Conservation (phyloP, 2,329 filamentous ascomycete species). For the Talaromyces sp. region DNA sequence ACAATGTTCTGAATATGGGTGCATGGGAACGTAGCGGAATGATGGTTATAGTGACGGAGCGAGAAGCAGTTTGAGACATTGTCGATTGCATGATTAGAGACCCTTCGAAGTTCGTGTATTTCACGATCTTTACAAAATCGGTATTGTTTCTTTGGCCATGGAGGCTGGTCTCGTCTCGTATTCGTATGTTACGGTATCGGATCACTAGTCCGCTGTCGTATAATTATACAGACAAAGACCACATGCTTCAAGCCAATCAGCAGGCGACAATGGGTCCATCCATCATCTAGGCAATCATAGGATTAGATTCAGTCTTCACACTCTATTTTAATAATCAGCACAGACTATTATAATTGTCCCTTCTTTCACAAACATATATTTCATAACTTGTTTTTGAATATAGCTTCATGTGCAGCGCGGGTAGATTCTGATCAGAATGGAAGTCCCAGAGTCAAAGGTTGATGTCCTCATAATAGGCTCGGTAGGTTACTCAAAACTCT, state of each 20-base stretch:
- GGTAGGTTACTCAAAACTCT: not conserved
- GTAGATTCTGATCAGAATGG: not conserved
- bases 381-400: not conserved
- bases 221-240: not conserved
- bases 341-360: not conserved
- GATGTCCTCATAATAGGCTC: constrained; percentile 8
- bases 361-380: not conserved
- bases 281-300: not conserved
- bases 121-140: not conserved
- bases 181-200: not conserved
- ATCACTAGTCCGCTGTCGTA: not conserved
- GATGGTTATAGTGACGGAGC: not conserved
- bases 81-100: not conserved
- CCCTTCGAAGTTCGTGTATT: not conserved
- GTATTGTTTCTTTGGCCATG: not conserved
- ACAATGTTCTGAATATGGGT: not conserved
- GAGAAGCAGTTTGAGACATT: not conserved
- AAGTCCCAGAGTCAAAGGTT: not conserved
- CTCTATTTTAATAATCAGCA: not conserved
- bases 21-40: not conserved
- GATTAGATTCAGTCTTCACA: not conserved
- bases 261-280: not conserved
- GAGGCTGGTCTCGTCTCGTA: not conserved
- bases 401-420: not conserved
- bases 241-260: not conserved